These are phyloP conservation scores for Trichaptum fuscoviolaceum DNA, from an alignment of 768 basidiomycete genomes.

Conservation along the genomic window DNA sequence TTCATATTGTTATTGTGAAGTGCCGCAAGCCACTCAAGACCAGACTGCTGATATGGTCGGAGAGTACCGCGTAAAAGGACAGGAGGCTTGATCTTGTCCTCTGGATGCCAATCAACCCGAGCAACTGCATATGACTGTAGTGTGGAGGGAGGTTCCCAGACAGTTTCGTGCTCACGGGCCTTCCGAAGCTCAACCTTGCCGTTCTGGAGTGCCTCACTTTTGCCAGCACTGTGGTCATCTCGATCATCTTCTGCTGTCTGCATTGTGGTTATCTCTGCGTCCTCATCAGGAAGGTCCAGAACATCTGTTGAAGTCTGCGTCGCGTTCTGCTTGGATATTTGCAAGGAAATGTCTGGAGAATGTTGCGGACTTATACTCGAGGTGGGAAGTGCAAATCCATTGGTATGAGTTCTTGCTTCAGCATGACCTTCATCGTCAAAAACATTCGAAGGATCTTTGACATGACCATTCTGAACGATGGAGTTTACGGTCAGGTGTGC, in stretches of 20 bases:
- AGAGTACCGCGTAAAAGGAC: conserved; percentile 81
- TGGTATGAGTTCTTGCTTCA: neutral
- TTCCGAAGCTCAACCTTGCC: neutral
- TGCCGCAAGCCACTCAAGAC: conserved; percentile 91
- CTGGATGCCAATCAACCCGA: conserved; percentile 61
- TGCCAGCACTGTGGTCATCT: neutral
- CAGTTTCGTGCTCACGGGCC: conserved; percentile 11
- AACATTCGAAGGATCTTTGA: neutral
- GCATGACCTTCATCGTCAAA: neutral
- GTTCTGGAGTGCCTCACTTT: neutral
- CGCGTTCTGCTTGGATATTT: neutral
- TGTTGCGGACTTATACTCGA: too few species aligned
- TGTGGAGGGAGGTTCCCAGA: conserved; percentile 30
- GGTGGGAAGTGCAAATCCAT: too few species aligned
- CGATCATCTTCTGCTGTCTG: conserved; percentile 2
- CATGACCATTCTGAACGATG: neutral
- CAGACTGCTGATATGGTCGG: conserved; percentile 90
- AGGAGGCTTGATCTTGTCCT: conserved; percentile 54
- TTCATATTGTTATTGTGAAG: conserved; percentile 77
- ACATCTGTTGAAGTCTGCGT: neutral
- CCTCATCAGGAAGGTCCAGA: neutral
- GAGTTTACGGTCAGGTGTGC: neutral
- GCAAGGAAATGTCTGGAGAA: neutral
- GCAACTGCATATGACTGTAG: conserved; percentile 68
- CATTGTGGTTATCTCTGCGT: neutral